These are phyloP conservation scores for Poa pratensis DNA, from an alignment of 176 grass and related monocot species.

Conservation along the genomic window DNA sequence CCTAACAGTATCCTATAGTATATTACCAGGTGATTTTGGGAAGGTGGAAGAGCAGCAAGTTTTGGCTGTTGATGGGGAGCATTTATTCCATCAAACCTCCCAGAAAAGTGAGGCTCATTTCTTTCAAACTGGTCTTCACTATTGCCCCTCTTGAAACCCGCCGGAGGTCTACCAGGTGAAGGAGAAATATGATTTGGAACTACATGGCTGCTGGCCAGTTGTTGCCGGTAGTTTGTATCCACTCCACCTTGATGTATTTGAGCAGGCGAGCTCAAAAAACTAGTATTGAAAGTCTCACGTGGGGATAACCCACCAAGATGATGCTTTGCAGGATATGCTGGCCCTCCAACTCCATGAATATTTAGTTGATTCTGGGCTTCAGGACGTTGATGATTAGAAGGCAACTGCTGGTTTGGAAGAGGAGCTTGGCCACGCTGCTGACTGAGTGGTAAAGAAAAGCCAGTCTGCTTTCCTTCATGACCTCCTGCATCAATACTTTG, in stretches of 20 bases:
- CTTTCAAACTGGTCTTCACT: slow-evolving; percentile 65
- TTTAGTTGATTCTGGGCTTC: slow-evolving; percentile 47
- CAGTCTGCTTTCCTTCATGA: slow-evolving; percentile 56
- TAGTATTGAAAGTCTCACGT: slow-evolving; percentile 37
- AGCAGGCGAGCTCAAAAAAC: slow-evolving; percentile 50
- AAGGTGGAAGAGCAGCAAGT: slow-evolving; percentile 60
- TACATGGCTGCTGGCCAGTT: slow-evolving; percentile 36
- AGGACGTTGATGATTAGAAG: slow-evolving; percentile 57
- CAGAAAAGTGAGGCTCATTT: slow-evolving; percentile 52
- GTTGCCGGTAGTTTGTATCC: slow-evolving; percentile 54
- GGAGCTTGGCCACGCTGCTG: slow-evolving; percentile 55
- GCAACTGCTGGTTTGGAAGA: slow-evolving; percentile 42
- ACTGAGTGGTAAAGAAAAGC: slow-evolving; percentile 53
- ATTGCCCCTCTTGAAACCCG: slow-evolving; percentile 58
- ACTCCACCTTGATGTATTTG: slow-evolving; percentile 47
- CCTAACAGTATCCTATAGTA: slow-evolving; percentile 17
- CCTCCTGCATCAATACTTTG: slow-evolving; percentile 43
- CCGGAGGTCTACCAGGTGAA: slow-evolving; percentile 54
- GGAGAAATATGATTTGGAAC: slow-evolving; percentile 57
- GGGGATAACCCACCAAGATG: slow-evolving; percentile 55
- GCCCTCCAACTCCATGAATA: slow-evolving; percentile 44
- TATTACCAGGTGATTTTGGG: slow-evolving; percentile 60
- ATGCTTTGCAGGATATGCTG: slow-evolving; percentile 48
- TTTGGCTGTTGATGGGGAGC: slow-evolving; percentile 72
- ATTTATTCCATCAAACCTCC: slow-evolving; percentile 64